These are phyloP conservation scores for Backusella tuberculispora DNA, from an alignment of 192 early-diverging fungal genomes.

Conservation along the genomic window DNA sequence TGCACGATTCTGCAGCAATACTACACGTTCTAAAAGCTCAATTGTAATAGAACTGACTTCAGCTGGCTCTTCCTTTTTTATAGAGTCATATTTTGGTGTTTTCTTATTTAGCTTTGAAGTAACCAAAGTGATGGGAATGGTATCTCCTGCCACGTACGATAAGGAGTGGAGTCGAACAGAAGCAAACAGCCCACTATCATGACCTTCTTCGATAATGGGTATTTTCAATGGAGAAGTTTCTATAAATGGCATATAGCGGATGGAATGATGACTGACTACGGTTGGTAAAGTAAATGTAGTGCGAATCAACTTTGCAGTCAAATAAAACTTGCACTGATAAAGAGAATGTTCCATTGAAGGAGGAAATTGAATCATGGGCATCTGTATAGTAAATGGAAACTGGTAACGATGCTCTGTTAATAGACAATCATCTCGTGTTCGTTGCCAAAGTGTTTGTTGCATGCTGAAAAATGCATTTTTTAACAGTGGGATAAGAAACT, in stretches of 20 bases:
- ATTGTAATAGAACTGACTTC: constrained; percentile 13
- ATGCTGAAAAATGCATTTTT: constrained; percentile 29
- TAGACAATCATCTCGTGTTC: constrained; percentile 1
- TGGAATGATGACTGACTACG: background rate
- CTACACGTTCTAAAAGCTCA: constrained; percentile 10
- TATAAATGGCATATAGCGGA: constrained; percentile 29
- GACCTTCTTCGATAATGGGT: constrained; percentile 7
- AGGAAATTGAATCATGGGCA: constrained; percentile 38
- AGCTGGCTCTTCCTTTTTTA: constrained; percentile 18
- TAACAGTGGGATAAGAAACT: background rate
- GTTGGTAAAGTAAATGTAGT: constrained; percentile 20
- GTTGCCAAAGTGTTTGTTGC: constrained; percentile 25
- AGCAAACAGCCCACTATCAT: background rate
- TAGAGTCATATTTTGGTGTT: background rate
- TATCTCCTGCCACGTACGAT: constrained; percentile 29
- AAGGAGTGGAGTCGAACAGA: constrained; percentile 12
- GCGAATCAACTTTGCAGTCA: constrained; percentile 18
- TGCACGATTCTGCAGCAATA: background rate
- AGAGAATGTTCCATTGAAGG: constrained; percentile 22
- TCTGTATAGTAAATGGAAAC: constrained; percentile 32
- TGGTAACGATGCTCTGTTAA: constrained; percentile 18
- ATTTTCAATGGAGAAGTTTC: constrained; percentile 29
- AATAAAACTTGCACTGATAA: constrained; percentile 24
- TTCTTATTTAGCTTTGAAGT: background rate
- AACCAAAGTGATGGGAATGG: constrained; percentile 9